Evolutionary conservation across 1,284 basidiomycete species (phyloP), one percentile per base, ranked within the genome.

Genomic region (Tilletia caries): DNA sequence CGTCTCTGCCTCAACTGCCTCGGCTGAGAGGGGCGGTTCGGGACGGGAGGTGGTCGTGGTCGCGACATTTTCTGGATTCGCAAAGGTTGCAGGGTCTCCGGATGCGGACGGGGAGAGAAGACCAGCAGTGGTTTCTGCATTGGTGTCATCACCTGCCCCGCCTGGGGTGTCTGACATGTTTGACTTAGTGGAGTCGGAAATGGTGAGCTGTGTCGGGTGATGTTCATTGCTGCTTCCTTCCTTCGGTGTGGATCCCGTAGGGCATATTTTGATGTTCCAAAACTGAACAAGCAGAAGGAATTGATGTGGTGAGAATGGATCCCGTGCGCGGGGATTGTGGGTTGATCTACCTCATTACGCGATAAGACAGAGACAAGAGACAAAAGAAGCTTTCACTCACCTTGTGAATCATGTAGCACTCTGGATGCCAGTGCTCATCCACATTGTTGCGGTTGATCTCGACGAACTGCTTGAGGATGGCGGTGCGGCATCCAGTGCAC

Each of bases 351-450:
- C 20, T 64, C 60, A 23, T 27, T 64, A n/a, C n/a, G n/a, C 25
- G 20, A 27, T 12, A 12, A 23, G 15, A 5, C 20, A 29, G 29
- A 54, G 50, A 54, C 8, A 54, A 25, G 12, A 54, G 20, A 54
- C 10, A 54, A 54, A 3, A n/a, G 3, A 27, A n/a, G 48, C 6
- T 10, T 10, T 44, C 23, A 43, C 65, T 32, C 32, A 18, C 77
- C 33, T 72, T 98, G 86, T 98, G 95, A 79, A 98, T 98, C 95
- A 98, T 98, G 85, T 98, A 98, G 85, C 95, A 99, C 85, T 99
- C 95, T 65, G 95, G 95, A 87, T 99, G 95, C 95, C 96, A 99
- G 83, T 96, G 98, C 86, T 98, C 96, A 85, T 98, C 94, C 70
- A 90, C 88, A 87, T 92, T 93, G 85, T 98, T 98, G 73, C 95